phyloP scores from a whole-genome alignment of 768 basidiomycete genomes.

The Boletus coccyginus region DNA sequence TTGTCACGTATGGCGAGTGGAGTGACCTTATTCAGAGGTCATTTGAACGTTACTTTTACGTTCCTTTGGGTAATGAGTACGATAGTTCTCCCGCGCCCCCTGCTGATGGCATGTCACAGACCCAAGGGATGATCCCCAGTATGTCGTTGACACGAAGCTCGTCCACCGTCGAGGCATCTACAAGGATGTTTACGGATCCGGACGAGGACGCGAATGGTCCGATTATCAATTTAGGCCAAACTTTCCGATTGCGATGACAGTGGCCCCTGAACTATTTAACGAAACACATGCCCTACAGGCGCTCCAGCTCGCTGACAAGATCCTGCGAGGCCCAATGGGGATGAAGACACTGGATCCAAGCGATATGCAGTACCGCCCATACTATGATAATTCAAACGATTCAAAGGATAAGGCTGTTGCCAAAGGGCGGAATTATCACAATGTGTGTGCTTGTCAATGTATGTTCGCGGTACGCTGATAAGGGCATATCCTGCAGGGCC shows the following conservation, averaged over 20 bases:
- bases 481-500: slow-evolving; percentile 50
- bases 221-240: slow-evolving; percentile 96
- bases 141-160: slow-evolving; percentile 64
- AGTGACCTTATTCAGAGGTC: slow-evolving; percentile 75
- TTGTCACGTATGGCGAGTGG: slow-evolving; percentile 92
- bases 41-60: slow-evolving; percentile 90
- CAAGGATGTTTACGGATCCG: slow-evolving; percentile 96
- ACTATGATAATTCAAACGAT: slow-evolving; percentile 94
- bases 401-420: slow-evolving; percentile 78
- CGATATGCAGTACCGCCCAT: slow-evolving; percentile 86
- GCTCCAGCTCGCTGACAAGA: slow-evolving; percentile 73
- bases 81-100: neutral
- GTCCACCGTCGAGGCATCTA: slow-evolving; percentile 94
- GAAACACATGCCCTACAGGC: slow-evolving; percentile 75
- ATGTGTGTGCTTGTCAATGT: slow-evolving; percentile 44
- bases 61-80: slow-evolving; percentile 61
- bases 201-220: slow-evolving; percentile 85
- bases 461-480: slow-evolving; percentile 13
- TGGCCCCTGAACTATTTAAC: slow-evolving; percentile 94
- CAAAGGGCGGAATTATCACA: slow-evolving; percentile 94
- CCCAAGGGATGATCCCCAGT: slow-evolving; percentile 63
- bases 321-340: slow-evolving; percentile 84
- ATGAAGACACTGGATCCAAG: slow-evolving; percentile 93
- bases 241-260: slow-evolving; percentile 94
- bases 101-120: slow-evolving; percentile 42